Percentiles rank a stretch among this genome's conserved stretches.
Evolutionary conservation across 257 asterid genomes (phyloP).

Genomic region (Solanum dulcamara): DNA sequence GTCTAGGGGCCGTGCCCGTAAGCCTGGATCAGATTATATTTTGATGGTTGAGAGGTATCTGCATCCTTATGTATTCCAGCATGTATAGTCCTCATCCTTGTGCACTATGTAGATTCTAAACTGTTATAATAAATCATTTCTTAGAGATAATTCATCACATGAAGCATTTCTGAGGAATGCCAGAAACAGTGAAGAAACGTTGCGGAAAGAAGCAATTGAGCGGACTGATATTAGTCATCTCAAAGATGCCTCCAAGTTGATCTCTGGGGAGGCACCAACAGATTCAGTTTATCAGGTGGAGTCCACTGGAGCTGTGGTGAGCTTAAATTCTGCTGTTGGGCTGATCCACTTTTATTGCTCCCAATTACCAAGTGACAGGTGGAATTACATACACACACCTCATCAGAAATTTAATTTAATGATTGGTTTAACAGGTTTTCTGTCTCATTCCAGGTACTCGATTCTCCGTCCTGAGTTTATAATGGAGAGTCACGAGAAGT

Average conservation of each 20-base stretch:
- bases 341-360: conserved; percentile 96
- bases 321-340: conserved; percentile 98
- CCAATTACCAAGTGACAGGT: conserved; percentile 98
- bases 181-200: conserved; percentile 90
- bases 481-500: conserved; percentile 80
- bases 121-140: conserved; percentile 12
- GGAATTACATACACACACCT: not conserved
- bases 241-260: conserved; percentile 44
- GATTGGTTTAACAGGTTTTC: not conserved
- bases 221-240: conserved; percentile 96
- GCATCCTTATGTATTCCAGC: conserved; percentile 4
- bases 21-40: conserved; percentile 97
- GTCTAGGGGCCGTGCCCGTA: conserved; percentile 98
- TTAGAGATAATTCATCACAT: conserved; percentile 78
- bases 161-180: conserved; percentile 89
- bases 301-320: conserved; percentile 98
- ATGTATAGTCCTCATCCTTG: conserved; percentile 2
- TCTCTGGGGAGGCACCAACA: conserved; percentile 46
- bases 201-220: conserved; percentile 97
- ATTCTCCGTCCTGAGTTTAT: conserved; percentile 94
- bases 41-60: conserved; percentile 98
- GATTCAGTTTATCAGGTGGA: conserved; percentile 75
- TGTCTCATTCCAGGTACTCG: conserved; percentile 52
- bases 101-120: not conserved
- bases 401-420: not conserved